phyloP scores from a whole-genome alignment of 2,329 filamentous ascomycete genomes.

The Verticillium alfalfae region DNA sequence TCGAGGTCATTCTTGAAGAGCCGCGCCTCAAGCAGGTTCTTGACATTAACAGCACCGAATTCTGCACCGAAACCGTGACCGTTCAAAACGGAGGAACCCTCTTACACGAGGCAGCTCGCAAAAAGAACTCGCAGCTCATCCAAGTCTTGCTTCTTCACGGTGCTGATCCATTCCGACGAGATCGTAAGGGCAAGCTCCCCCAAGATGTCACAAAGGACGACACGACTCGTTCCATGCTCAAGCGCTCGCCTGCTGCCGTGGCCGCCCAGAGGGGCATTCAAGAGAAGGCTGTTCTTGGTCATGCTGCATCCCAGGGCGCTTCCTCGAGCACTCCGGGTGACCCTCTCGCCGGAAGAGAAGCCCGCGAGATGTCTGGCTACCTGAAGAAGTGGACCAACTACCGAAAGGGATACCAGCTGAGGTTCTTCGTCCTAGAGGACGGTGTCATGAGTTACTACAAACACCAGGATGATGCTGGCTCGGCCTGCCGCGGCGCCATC shows the following conservation, averaged over 20 bases:
- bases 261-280: slow-evolving; percentile 93
- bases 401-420: slow-evolving; percentile 89
- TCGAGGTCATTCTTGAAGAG: slow-evolving; percentile 80
- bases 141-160: slow-evolving; percentile 89
- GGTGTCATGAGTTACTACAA: slow-evolving; percentile 99
- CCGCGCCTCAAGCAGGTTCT: slow-evolving; percentile 78
- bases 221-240: slow-evolving; percentile 78
- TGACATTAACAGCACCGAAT: slow-evolving; percentile 88
- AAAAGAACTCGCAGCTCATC: slow-evolving; percentile 80
- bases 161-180: slow-evolving; percentile 90
- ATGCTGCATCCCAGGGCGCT: slow-evolving; percentile 52
- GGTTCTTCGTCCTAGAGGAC: slow-evolving; percentile 97
- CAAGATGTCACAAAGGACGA: slow-evolving; percentile 98
- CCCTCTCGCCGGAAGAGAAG: slow-evolving; percentile 71
- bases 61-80: slow-evolving; percentile 75
- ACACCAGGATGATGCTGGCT: slow-evolving; percentile 94
- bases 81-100: slow-evolving; percentile 82
- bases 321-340: slow-evolving; percentile 50
- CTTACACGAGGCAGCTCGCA: slow-evolving; percentile 86
- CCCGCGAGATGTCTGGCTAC: slow-evolving; percentile 96
- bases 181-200: slow-evolving; percentile 90
- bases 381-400: slow-evolving; percentile 99
- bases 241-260: slow-evolving; percentile 89
- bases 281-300: slow-evolving; percentile 91
- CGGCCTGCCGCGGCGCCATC: slow-evolving; percentile 93